Percentiles rank a stretch among this genome's conserved stretches.
Conservation (phyloP, 805 yeast species). For the Yarrowia porcina region DNA sequence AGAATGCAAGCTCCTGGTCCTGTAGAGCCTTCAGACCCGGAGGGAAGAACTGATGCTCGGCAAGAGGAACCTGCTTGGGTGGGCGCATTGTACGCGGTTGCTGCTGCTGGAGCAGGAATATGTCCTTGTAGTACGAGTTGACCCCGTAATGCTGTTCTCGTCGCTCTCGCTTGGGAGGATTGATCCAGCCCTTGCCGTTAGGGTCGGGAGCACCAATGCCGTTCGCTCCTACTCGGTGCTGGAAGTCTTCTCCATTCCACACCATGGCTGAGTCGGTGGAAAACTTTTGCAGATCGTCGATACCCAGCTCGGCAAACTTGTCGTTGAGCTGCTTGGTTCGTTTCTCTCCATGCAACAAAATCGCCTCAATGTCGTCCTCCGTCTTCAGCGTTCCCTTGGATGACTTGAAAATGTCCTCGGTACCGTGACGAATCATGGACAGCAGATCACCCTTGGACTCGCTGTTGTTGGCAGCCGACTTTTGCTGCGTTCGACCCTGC, state of each 20-base stretch:
- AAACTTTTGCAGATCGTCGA: constrained; percentile 90
- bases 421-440: constrained; percentile 97
- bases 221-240: constrained; percentile 43
- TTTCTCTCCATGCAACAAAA: constrained; percentile 74
- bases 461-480: constrained; percentile 39
- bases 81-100: constrained; percentile 53
- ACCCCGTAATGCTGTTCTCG: constrained; percentile 67
- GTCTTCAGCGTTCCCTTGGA: constrained; percentile 36
- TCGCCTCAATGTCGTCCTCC: constrained; percentile 77
- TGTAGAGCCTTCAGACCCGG: constrained; percentile 69
- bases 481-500: constrained; percentile 68
- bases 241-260: constrained; percentile 91
- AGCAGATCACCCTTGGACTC: constrained; percentile 62
- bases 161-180: constrained; percentile 62
- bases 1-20: constrained; percentile 77
- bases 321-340: constrained; percentile 76
- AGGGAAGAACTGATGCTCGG: constrained; percentile 90
- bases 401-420: constrained; percentile 75
- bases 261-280: constrained; percentile 89
- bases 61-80: constrained; percentile 77
- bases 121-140: constrained; percentile 82
- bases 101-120: constrained; percentile 46
- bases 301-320: constrained; percentile 78
- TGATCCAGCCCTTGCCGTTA: constrained; percentile 64
- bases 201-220: constrained; percentile 33